phyloP scores from a whole-genome alignment of 768 basidiomycete genomes.

The Xerocomellus chrysenteron region DNA sequence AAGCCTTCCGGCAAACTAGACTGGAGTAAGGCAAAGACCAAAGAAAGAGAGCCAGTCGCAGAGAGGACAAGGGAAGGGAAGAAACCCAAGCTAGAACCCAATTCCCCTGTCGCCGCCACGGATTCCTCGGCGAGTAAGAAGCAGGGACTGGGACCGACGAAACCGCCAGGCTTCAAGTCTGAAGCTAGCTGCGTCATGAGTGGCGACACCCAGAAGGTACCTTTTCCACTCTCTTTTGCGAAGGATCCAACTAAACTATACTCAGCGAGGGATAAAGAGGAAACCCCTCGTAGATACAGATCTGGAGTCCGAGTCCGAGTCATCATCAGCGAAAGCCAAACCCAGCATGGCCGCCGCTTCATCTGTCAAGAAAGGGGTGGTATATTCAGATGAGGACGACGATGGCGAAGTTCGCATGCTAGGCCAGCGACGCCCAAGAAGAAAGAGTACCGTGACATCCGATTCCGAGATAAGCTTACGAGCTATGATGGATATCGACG shows the following conservation, averaged over 20 bases:
- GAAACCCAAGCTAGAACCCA: conserved; percentile 18
- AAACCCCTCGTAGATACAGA: conserved; percentile 37
- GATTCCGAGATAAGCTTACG: conserved; percentile 45
- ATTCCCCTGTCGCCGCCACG: background rate
- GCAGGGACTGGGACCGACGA: background rate
- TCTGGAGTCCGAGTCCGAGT: conserved; percentile 29
- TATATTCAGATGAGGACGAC: conserved; percentile 59
- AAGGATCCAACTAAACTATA: conserved; percentile 20
- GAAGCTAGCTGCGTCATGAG: background rate
- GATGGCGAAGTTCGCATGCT: conserved; percentile 37
- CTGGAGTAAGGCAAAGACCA: conserved; percentile 59
- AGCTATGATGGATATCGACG: conserved; percentile 80
- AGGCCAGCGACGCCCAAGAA: conserved; percentile 26
- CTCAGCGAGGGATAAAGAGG: conserved; percentile 39
- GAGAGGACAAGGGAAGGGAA: conserved; percentile 13
- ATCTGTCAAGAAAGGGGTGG: conserved; percentile 44
- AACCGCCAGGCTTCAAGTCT: background rate
- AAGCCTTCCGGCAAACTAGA: conserved; percentile 53
- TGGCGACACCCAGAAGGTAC: conserved; percentile 6
- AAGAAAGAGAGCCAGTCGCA: conserved; percentile 29
- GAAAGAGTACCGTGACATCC: conserved; percentile 38
- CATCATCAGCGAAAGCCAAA: conserved; percentile 4
- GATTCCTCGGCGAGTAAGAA: background rate
- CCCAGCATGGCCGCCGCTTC: conserved; percentile 6
- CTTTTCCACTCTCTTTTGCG: background rate